Evolutionary conservation across 1,284 basidiomycete genomes (phyloP), one percentile per base, ranked within the genome.

Genomic region (Butyriboletus regius): DNA sequence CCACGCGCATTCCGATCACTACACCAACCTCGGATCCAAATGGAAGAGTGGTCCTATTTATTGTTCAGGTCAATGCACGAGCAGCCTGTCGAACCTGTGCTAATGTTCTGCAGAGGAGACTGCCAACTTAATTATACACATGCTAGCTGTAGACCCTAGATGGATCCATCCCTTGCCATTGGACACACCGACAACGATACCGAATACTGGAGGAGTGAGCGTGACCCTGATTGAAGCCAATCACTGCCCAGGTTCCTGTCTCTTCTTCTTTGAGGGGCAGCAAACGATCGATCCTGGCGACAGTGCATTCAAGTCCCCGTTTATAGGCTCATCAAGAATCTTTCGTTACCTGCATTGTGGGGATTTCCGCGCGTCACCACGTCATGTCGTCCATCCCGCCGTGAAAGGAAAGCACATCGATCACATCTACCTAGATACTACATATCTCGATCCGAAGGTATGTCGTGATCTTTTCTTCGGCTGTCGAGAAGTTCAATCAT

Each of bases 211-310:
- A 28, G 93, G 92, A 2, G 91, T 98, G 33, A 75, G 71, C 33
- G 94, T 97, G 2, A 97, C 92, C 0, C 80, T 92, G 36, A 91
- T 98, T n/a, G 91, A 96, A 60, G 95, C 95, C 3, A 98, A 98
- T 63, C 96, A 98, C 64, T 95, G 92, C 6, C 95, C 96, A 0
- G 96, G 95, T 7, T 96, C 93, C 0, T 91, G 85, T 49, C 72
- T 98, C 8, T 97, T 98, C 67, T 76, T 96, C 17, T 98, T 95
- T 57, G 91, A 96, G 68, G 95, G 95, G 1, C 79, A 70, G 22
- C 94, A 96, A 66, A 97, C 92, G 0, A 71, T 85, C 41, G 76
- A 94, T 61, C 89, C 92, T 1, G 92, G 91, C 0, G 90, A 92
- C 61, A 88, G 83, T 43, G 67, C 72, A 9, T 85, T 82, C 72